Evolutionary conservation across 2,329 filamentous ascomycete species (phyloP).

Genomic region (Colletotrichum eremochloae): DNA sequence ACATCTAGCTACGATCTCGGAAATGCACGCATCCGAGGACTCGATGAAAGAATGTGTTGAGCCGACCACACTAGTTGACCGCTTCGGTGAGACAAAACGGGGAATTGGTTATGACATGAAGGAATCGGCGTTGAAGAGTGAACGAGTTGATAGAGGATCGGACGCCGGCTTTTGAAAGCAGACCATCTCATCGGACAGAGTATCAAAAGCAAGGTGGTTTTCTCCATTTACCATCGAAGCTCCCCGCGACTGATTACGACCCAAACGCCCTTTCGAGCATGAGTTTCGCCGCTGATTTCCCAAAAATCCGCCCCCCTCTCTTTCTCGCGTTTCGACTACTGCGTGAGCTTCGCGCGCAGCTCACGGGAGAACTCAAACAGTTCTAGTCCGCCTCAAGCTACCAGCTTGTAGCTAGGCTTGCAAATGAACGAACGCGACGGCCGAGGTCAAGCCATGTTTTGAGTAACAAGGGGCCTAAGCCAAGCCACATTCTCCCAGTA

Average conservation of each 20-base stretch:
- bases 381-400: background rate
- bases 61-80: background rate
- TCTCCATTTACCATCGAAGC: background rate
- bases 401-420: conserved; percentile 1
- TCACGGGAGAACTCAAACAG: conserved; percentile 5
- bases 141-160: background rate
- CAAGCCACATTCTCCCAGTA: conserved; percentile 11
- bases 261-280: background rate
- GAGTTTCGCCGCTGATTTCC: background rate
- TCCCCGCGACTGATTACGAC: background rate
- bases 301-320: background rate
- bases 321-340: background rate
- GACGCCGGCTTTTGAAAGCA: background rate
- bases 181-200: background rate
- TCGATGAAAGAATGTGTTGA: conserved; percentile 2
- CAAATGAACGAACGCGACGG: background rate
- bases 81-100: background rate
- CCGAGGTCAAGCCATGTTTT: conserved; percentile 18
- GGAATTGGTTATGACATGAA: background rate
- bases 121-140: background rate
- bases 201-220: background rate
- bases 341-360: background rate
- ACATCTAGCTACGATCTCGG: background rate
- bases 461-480: background rate
- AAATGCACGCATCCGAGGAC: background rate